Base-by-base conservation (phyloP, 2,329 filamentous ascomycete genomes). In the Fusarium agapanthi region DNA sequence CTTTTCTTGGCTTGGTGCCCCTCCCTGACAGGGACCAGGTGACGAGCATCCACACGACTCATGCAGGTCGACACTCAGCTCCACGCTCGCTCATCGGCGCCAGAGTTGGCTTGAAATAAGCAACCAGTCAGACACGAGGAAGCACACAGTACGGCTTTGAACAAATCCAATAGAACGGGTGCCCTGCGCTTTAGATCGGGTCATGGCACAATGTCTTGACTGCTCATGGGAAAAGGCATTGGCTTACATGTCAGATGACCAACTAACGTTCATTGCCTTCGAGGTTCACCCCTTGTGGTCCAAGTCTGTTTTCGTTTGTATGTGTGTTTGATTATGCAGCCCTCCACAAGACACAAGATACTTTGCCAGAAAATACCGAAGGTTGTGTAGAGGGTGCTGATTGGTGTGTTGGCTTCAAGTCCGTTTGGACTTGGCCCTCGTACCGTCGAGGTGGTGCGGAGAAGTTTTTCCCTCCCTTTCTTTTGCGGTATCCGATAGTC, bases 161-260 rank as follows among this genome's bases (percentile, higher is more conserved):
- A 58, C 54, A 38, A 71, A 69, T 66, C 76, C 74, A 76, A 63
- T 64, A 72, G 68, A 65, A 76, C 63, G 75, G 76, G 68, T 77
- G 68, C 67, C 59, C 65, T 70, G 64, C 72, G 70, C 64, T 77
- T 74, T 72, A 69, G 72, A 77, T 76, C 70, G 74, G 73, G 63
- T 53, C 71, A 73, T 73, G 65, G 59, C 70, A 67, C 63, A 68
- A 51, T 40, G 20, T 18, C 24, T 54, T 54, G 50, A 30, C 50
- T 51, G 40, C 61, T 72, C 62, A 65, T 66, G 61, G 44, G 40
- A 63, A 37, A 55, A 48, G 56, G 30, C 34, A 57, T 64, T 74
- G 54, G 44, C 48, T 37, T 65, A 54, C 59, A 71, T 51, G 67
- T 54, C 67, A 58, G 67, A 74, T 76, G 70, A 67, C 62, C 66